Percentiles rank a stretch among this genome's conserved stretches.
Conservation (phyloP, 2,329 filamentous ascomycete genomes). For the Aspergillus piperis region DNA sequence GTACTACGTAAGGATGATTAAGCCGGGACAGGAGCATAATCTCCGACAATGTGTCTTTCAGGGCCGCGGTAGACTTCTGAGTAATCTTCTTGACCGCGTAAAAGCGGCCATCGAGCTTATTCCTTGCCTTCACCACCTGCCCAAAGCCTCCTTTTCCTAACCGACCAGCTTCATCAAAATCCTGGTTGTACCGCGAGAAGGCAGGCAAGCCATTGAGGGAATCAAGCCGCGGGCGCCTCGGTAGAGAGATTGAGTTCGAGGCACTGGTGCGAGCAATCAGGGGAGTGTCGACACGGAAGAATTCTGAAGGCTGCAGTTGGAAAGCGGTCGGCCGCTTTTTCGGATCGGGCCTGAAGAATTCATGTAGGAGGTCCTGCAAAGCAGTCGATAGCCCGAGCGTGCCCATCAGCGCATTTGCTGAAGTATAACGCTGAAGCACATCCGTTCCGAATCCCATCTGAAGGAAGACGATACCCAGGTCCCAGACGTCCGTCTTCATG, state of each 20-base stretch:
- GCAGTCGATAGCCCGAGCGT: conserved; percentile 71
- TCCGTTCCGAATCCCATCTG: conserved; percentile 92
- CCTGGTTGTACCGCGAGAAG: conserved; percentile 77
- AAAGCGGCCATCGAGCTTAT: conserved; percentile 88
- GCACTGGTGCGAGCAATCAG: conserved; percentile 42
- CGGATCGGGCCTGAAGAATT: conserved; percentile 81
- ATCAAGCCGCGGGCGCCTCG: conserved; percentile 61
- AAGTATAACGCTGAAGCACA: conserved; percentile 73
- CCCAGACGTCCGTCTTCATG: conserved; percentile 91
- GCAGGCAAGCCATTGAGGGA: conserved; percentile 58
- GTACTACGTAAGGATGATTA: conserved; percentile 83
- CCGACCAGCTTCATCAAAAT: conserved; percentile 86
- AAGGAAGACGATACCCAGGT: conserved; percentile 84
- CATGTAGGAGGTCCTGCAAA: conserved; percentile 75
- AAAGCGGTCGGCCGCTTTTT: conserved; percentile 86
- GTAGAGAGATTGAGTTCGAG: conserved; percentile 45
- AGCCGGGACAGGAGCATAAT: conserved; percentile 88
- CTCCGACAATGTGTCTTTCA: conserved; percentile 70
- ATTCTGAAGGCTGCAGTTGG: conserved; percentile 60
- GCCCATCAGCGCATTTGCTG: conserved; percentile 72
- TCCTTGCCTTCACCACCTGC: conserved; percentile 91
- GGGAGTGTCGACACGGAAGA: conserved; percentile 45
- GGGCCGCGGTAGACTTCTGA: conserved; percentile 69
- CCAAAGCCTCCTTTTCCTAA: conserved; percentile 94
- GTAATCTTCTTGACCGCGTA: conserved; percentile 98